Evolutionary conservation across 768 basidiomycete species (phyloP).

Genomic region (Boletus insuetus): DNA sequence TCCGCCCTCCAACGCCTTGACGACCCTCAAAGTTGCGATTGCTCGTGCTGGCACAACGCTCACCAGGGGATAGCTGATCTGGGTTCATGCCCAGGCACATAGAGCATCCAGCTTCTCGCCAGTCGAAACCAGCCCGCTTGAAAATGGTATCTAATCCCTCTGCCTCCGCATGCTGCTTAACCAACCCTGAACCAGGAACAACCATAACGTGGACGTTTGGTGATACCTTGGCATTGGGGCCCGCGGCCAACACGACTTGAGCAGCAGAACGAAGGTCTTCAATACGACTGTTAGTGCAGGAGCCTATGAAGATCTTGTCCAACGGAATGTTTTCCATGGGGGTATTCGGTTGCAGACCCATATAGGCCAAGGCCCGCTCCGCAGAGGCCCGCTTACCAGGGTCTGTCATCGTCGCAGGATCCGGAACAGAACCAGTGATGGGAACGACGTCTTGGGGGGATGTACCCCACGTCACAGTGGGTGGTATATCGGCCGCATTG

Average conservation of each 20-base stretch:
- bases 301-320: slow-evolving; percentile 92
- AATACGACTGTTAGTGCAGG: slow-evolving; percentile 92
- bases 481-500: slow-evolving; percentile 80
- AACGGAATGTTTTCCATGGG: slow-evolving; percentile 76
- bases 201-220: slow-evolving; percentile 81
- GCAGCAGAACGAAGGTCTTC: slow-evolving; percentile 88
- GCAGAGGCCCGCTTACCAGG: slow-evolving; percentile 65
- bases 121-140: slow-evolving; percentile 90
- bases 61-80: slow-evolving; percentile 78
- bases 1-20: slow-evolving; percentile 83
- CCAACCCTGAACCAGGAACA: slow-evolving; percentile 86
- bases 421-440: slow-evolving; percentile 79
- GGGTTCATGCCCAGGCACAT: slow-evolving; percentile 98
- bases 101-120: slow-evolving; percentile 93
- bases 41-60: slow-evolving; percentile 88
- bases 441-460: slow-evolving; percentile 86
- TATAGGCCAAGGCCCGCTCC: slow-evolving; percentile 76
- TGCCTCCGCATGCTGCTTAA: slow-evolving; percentile 88
- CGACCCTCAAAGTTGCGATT: slow-evolving; percentile 94
- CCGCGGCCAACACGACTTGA: slow-evolving; percentile 70
- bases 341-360: slow-evolving; percentile 79
- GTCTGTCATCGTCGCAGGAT: slow-evolving; percentile 66
- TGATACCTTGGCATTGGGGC: slow-evolving; percentile 71
- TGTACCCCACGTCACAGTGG: slow-evolving; percentile 92
- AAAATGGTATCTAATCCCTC: slow-evolving; percentile 86